Base-by-base conservation (phyloP, 2,329 filamentous ascomycete species). In the Corinectria fuckeliana region DNA sequence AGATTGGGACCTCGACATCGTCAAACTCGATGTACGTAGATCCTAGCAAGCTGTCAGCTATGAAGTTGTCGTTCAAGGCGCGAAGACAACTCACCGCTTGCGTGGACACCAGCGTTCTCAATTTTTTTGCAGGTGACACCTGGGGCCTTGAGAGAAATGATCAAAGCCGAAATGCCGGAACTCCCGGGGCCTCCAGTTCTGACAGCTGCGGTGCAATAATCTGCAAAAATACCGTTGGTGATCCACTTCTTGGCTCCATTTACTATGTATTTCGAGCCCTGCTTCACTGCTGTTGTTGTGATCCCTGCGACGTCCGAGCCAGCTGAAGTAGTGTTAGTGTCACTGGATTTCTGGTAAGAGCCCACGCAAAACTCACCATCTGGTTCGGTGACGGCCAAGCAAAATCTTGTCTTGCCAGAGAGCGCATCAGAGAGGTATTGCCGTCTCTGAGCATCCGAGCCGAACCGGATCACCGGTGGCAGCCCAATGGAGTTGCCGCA, bases 391-490 rank as follows among this genome's bases (percentile, higher is more conserved):
- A 65, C 61, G 4, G 50, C 66, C n/a, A 68, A 41, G 18, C 62
- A 67, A 42, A 68, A 68, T 3, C 57, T 38, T 1, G 48, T 58
- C 36, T 58, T 53, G 4, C 66, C 57, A 1, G 44, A 41, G 14
- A 62, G 50, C 0, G 64, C 45, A 10, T 56, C 60, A 0, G 62
- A 60, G 3, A 68, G 54, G 20, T 50, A 61, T 8, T 52, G 23
- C 81, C 16, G 20, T 23, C 60, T 64, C 20, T 64, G 62, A 7
- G 26, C 81, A 28, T 80, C 74, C 0, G 81, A 89, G 1, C 88
- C 88, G 66, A 86, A 85, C 48, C 84, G 79, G n/a, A 88, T 80
- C 44, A 91, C 78, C 0, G 88, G 88, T 5, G 88, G 88, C 23
- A 81, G 81, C 1, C 88, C 88, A 64, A 91, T 90, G 1, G 80